Evolutionary conservation across 331 rosid genomes (phyloP).

Genomic region (Stylosanthes scabra): DNA sequence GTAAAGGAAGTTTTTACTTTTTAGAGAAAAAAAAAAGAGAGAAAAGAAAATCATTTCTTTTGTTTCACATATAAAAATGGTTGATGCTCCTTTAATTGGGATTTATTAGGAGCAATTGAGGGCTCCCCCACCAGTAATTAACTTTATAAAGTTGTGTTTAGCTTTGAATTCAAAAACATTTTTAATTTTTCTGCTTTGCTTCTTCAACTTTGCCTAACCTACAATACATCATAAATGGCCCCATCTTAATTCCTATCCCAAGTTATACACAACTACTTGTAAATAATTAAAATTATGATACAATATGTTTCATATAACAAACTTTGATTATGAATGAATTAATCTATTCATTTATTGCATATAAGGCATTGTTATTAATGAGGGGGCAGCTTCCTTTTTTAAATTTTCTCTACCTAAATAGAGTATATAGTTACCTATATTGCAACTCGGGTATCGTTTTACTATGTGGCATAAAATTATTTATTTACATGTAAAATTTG

Average conservation of each 20-base stretch:
- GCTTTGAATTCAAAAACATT: conserved; percentile 45
- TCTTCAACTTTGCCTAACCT: conserved; percentile 35
- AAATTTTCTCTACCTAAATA: neutral
- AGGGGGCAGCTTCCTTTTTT: neutral
- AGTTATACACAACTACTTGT: conserved; percentile 15
- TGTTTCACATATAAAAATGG: conserved; percentile 11
- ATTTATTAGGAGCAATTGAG: conserved; percentile 43
- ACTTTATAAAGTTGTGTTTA: conserved; percentile 54
- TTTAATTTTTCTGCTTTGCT: neutral
- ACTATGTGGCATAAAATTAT: conserved; percentile 21
- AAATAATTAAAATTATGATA: neutral
- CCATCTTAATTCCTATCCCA: conserved; percentile 30
- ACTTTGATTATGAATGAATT: conserved; percentile 16
- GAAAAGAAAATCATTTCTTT: conserved; percentile 21
- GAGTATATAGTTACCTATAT: neutral
- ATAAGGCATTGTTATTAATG: conserved; percentile 7
- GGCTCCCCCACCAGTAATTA: conserved; percentile 47
- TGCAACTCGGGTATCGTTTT: conserved; percentile 15
- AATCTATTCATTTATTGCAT: conserved; percentile 12
- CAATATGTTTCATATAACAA: conserved; percentile 4
- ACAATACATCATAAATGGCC: conserved; percentile 38
- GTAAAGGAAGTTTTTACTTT: conserved; percentile 19
- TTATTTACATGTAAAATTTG: conserved; percentile 14
- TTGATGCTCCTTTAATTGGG: conserved; percentile 36
- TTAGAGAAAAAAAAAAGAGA: neutral